Conservation (phyloP, 176 grass and related monocot genomes). For the Carex parvula region DNA sequence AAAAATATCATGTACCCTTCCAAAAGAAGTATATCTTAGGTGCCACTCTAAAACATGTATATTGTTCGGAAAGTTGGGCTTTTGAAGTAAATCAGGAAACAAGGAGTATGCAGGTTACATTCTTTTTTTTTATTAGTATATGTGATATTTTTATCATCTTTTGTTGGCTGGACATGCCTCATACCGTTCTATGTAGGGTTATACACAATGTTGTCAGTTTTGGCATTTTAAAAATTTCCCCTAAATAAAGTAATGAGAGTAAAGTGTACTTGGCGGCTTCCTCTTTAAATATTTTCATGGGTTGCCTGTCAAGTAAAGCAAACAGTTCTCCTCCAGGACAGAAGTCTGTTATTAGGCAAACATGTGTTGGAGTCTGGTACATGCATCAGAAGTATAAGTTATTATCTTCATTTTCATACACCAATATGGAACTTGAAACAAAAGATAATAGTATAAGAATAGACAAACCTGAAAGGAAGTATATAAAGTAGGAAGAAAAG, state of each 20-base stretch:
- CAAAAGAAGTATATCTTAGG: neutral
- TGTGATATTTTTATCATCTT: no score
- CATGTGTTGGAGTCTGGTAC: constrained; percentile 83
- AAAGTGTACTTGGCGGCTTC: constrained; percentile 75
- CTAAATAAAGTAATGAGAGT: neutral
- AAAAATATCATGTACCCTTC: neutral
- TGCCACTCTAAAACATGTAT: neutral
- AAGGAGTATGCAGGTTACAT: neutral
- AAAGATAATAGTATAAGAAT: constrained; percentile 5
- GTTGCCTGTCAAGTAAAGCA: constrained; percentile 82
- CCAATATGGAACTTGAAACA: constrained; percentile 13
- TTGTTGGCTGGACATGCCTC: neutral
- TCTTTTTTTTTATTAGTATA: neutral
- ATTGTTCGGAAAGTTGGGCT: neutral
- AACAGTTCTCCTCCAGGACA: constrained; percentile 93
- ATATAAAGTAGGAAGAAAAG: constrained; percentile 94
- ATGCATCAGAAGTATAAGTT: neutral
- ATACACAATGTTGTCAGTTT: neutral
- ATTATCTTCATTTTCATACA: constrained; percentile 10
- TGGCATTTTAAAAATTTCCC: neutral
- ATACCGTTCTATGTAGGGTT: neutral
- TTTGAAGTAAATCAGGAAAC: neutral
- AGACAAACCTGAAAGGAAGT: constrained; percentile 84
- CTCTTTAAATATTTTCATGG: constrained; percentile 87
- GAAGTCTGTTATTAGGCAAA: constrained; percentile 99